phyloP scores from a whole-genome alignment of 441 rosid species.

The Adansonia madagascariensis region DNA sequence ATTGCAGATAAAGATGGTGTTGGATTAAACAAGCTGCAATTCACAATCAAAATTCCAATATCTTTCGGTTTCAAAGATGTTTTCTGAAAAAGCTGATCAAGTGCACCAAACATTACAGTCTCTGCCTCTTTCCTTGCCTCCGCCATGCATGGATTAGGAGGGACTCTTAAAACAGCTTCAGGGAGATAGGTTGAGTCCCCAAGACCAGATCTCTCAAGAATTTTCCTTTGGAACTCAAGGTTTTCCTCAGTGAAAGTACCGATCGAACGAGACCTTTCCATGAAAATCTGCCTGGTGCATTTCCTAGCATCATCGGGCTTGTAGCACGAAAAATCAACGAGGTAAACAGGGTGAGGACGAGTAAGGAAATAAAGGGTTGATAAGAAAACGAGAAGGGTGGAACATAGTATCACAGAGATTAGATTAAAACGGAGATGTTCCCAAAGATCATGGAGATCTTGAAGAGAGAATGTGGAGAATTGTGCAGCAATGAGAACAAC shows the following conservation, averaged over 20 bases:
- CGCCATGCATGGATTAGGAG: slow-evolving; percentile 37
- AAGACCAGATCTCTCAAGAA: slow-evolving; percentile 41
- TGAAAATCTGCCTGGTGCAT: slow-evolving; percentile 34
- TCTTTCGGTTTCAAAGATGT: slow-evolving; percentile 12
- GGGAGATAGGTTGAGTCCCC: slow-evolving; percentile 41
- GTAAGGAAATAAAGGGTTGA: slow-evolving; percentile 39
- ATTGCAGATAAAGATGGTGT: too few species aligned
- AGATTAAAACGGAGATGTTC: slow-evolving; percentile 38
- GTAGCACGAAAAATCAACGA: slow-evolving; percentile 40
- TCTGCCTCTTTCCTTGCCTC: slow-evolving; percentile 28
- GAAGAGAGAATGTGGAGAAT: slow-evolving; percentile 31
- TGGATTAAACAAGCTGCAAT: too few species aligned
- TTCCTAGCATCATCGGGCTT: slow-evolving; percentile 37
- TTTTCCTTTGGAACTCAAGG: slow-evolving; percentile 37
- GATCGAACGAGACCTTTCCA: slow-evolving; percentile 34
- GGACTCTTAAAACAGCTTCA: slow-evolving; percentile 35
- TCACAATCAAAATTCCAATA: slow-evolving; percentile 30
- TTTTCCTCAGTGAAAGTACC: slow-evolving; percentile 32
- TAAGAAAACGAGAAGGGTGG: slow-evolving; percentile 36
- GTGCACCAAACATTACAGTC: too few species aligned
- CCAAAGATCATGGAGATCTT: slow-evolving; percentile 39
- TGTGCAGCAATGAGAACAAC: slow-evolving; percentile 34
- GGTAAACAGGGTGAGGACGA: slow-evolving; percentile 39
- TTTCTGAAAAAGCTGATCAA: too few species aligned
- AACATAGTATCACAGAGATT: slow-evolving; percentile 33